Evolutionary conservation across 176 grass and related monocot species (phyloP), one percentile per base, ranked within the genome.

Genomic region (Rhynchospora tenuis): DNA sequence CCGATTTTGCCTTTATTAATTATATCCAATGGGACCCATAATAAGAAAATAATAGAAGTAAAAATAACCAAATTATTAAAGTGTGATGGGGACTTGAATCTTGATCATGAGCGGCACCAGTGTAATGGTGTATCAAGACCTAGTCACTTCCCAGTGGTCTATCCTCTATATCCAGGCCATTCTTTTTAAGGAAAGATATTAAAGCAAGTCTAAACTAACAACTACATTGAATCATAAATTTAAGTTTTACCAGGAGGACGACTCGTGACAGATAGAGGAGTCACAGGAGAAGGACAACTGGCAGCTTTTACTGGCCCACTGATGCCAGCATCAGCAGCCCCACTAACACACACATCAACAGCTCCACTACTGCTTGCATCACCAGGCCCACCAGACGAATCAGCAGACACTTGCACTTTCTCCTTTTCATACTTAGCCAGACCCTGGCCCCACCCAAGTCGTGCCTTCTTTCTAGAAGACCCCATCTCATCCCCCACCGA

Each of bases 371-470:
- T 52, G 4, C 72, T 50, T 4, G 61, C 70, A 54, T 60, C 54
- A 12, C 71, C 81, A 26, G 78, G 65, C 46, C 56, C 81, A 47
- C 19, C 79, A 19, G 78, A 71, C 57, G 66, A 83, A 52, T 83
- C 78, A 23, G 76, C 16, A 24, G 64, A 75, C 2, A 86, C 80
- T 51, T 90, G 56, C 0, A 58, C 87, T 50, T 78, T 83, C 55
- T 78, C 59, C 45, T 85, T 93, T 79, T 93, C 91, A 86, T 90
- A 90, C 54, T 90, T 88, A 1, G 88, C 88, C 45, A 93, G 52
- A 5, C 86, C 86, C 44, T 93, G 81, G 11, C 91, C 86, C 84
- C 84, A 93, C 13, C 76, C 86, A 68, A 93, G 88, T 29, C 88
- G 83, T 17, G 84, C 56, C 80, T 84, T 93, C 83, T 88, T 93